A percentile compares a stretch with the other conserved stretches of the same genome.
phyloP scores from a whole-genome alignment of 495 filamentous ascomycete species.

The Talaromyces wortmannii region DNA sequence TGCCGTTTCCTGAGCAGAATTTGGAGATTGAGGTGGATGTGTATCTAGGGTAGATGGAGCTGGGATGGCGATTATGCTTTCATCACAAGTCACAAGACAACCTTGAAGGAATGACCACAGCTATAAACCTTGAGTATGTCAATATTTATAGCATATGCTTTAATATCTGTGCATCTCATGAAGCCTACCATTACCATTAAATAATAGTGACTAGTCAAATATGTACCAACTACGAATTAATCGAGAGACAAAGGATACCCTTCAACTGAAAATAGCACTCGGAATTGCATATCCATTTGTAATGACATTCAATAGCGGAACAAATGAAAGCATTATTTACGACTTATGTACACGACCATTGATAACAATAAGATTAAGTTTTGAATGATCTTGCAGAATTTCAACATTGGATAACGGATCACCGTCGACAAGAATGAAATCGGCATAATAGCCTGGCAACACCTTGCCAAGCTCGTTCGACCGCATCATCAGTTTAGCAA shows the following conservation, averaged over 20 bases:
- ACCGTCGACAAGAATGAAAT: conserved; percentile 42
- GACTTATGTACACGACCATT: conserved; percentile 41
- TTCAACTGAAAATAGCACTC: too few relatives aligned
- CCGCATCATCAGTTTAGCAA: conserved; percentile 41
- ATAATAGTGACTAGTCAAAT: too few relatives aligned
- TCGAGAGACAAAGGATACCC: too few relatives aligned
- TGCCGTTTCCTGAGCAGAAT: conserved; percentile 11
- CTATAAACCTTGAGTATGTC: too few relatives aligned
- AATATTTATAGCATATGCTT: too few relatives aligned
- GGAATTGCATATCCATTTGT: too few relatives aligned
- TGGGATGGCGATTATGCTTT: background rate
- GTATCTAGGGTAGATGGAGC: background rate
- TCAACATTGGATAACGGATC: conserved; percentile 38
- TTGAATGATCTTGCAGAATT: conserved; percentile 39
- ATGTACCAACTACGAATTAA: too few relatives aligned
- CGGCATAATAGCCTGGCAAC: conserved; percentile 36
- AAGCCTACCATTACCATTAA: too few relatives aligned
- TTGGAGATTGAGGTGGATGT: conserved; percentile 12
- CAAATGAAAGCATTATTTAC: conserved; percentile 1
- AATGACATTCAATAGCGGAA: too few relatives aligned
- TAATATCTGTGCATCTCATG: too few relatives aligned
- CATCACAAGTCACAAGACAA: background rate
- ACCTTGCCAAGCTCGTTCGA: conserved; percentile 41
- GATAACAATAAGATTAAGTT: conserved; percentile 39
- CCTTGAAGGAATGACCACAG: too few relatives aligned